Evolutionary conservation across 2,329 filamentous ascomycete genomes (phyloP).

Genomic region (Claviceps quebecensis): DNA sequence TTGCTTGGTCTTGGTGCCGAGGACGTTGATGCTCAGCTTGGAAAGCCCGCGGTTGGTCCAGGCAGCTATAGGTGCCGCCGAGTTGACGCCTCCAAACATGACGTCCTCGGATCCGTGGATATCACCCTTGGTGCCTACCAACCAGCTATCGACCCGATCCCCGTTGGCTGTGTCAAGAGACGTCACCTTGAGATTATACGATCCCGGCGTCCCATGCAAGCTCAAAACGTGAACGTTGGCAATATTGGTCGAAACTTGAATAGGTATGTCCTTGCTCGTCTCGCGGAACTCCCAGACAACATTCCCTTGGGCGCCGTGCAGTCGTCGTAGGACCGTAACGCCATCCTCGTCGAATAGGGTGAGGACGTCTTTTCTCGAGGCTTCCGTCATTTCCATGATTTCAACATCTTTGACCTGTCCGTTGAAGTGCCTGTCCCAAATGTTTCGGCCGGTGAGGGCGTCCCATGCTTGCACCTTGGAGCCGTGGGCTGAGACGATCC

Average conservation of each 20-base stretch:
- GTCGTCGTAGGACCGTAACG: slow-evolving; percentile 47
- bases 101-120: slow-evolving; percentile 50
- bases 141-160: slow-evolving; percentile 55
- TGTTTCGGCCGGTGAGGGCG: slow-evolving; percentile 62
- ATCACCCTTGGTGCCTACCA: slow-evolving; percentile 60
- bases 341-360: slow-evolving; percentile 49
- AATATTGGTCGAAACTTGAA: slow-evolving; percentile 60
- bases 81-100: slow-evolving; percentile 63
- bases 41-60: slow-evolving; percentile 54
- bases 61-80: slow-evolving; percentile 57
- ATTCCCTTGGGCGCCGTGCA: slow-evolving; percentile 59
- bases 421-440: slow-evolving; percentile 54
- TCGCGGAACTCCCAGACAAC: slow-evolving; percentile 70
- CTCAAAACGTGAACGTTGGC: slow-evolving; percentile 64
- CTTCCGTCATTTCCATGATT: slow-evolving; percentile 57
- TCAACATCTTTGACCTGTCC: slow-evolving; percentile 57
- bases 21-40: slow-evolving; percentile 56
- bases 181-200: slow-evolving; percentile 64
- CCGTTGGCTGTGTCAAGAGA: slow-evolving; percentile 62
- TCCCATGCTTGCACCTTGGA: slow-evolving; percentile 67
- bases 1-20: slow-evolving; percentile 45
- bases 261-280: slow-evolving; percentile 52
- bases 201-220: slow-evolving; percentile 53
- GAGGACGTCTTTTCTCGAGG: slow-evolving; percentile 54
- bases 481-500: slow-evolving; percentile 60